Evolutionary conservation across 495 filamentous ascomycete species (phyloP).

Genomic region (Penicillium maclennaniae): DNA sequence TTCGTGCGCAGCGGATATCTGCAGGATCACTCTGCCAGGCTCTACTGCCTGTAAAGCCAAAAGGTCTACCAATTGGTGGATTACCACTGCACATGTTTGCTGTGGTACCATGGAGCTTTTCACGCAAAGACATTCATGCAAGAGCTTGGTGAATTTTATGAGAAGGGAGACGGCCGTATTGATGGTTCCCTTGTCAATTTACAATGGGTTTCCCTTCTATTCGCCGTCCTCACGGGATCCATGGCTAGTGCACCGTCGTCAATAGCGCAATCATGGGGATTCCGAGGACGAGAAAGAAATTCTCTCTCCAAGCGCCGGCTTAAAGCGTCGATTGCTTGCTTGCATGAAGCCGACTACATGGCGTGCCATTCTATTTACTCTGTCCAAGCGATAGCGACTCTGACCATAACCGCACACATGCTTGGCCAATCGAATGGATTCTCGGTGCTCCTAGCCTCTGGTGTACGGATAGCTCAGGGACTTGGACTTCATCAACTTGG

Average conservation of each 20-base stretch:
- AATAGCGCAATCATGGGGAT: conserved; percentile 32
- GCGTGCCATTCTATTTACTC: conserved; percentile 31
- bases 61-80: conserved; percentile 30
- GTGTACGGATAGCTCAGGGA: conserved; percentile 31
- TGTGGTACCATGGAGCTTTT: conserved; percentile 40
- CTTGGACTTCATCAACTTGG: conserved; percentile 25
- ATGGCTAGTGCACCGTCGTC: conserved; percentile 33
- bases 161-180: conserved; percentile 21
- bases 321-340: conserved; percentile 31
- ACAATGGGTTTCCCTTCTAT: conserved; percentile 41
- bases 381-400: conserved; percentile 35
- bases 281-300: conserved; percentile 27
- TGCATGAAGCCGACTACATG: conserved; percentile 36
- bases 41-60: conserved; percentile 28
- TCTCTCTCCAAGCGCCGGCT: conserved; percentile 34
- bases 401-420: conserved; percentile 41
- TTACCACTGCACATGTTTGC: conserved; percentile 36
- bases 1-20: neutral
- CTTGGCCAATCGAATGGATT: conserved; percentile 38
- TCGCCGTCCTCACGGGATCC: conserved; percentile 36
- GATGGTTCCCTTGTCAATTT: conserved; percentile 19
- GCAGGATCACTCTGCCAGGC: conserved; percentile 22
- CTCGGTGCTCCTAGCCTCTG: conserved; percentile 30
- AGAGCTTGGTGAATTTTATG: conserved; percentile 30
- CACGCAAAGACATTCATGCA: conserved; percentile 28